Base-by-base conservation (phyloP, 2,329 filamentous ascomycete genomes). In the Fusarium agapanthi region DNA sequence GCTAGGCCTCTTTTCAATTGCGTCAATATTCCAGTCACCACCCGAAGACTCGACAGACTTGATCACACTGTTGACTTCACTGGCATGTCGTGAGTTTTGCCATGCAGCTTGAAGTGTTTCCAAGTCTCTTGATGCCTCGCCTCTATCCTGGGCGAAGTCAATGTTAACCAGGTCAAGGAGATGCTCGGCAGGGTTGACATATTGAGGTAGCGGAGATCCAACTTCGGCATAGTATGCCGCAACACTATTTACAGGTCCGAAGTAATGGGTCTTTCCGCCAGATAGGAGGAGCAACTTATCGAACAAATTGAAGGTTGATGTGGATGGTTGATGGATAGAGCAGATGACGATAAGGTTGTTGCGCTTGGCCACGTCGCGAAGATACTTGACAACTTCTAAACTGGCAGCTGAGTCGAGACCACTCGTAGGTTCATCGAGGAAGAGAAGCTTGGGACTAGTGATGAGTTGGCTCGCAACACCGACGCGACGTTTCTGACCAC, bases 241-340 rank as follows among this genome's bases (percentile, higher is more conserved):
- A 8, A 93, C 86, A 5, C 83, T 82, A 13, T 80, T 70, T 3
- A 93, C 83, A 1, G 89, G 83, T 0, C 94, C 94, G 71, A 92
- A 93, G 81, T 95, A 97, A 72, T 91, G 91, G 2, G 91, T 89
- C 62, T 86, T 88, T 24, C 93, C 94, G 7, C 83, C 84, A 0
- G 93, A 95, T 1, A 97, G 85, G 4, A 97, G 86, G 41, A 93
- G 83, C 1, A 97, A 84, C 79, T 93, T 93, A 79, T 97, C 93
- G 74, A 97, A 97, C 18, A 95, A 88, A 69, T 91, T 87, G 75
- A 94, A 97, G 0, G 92, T 95, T 0, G 90, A 88, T 0, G 93
- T 93, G 0, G 93, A 95, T 0, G 94, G 94, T 78, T 97, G 94
- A 79, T 97, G 94, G 69, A 97, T 96, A 43, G 92, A 94, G 8